Percentiles rank a stretch among this genome's conserved stretches.
phyloP scores from a whole-genome alignment of 768 basidiomycete genomes.

The Leccinellum rugosiceps region DNA sequence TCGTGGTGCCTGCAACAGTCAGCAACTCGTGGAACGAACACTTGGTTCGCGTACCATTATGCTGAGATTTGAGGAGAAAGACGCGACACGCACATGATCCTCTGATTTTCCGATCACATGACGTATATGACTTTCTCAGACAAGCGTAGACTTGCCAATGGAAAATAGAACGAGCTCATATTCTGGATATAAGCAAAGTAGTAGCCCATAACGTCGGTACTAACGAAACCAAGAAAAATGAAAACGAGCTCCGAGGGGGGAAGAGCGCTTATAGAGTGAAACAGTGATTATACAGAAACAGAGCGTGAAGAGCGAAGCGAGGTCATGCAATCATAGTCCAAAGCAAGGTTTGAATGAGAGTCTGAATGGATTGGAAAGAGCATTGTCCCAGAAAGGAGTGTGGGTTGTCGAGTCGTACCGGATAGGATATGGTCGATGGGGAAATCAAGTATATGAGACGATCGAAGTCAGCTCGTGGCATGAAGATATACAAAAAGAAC shows the following conservation, averaged over 20 bases:
- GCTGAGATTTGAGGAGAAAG: slow-evolving; percentile 1
- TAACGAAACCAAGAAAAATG: slow-evolving; percentile 23
- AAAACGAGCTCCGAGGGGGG: slow-evolving; percentile 9
- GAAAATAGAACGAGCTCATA: slow-evolving; percentile 20
- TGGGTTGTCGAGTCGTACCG: slow-evolving; percentile 13
- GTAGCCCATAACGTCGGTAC: slow-evolving; percentile 12
- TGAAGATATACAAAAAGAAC: slow-evolving; percentile 19
- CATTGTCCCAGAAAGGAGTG: slow-evolving; percentile 28
- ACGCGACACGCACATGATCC: background rate
- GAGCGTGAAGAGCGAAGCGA: slow-evolving; percentile 6
- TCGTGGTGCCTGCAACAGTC: slow-evolving; percentile 58
- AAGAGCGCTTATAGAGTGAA: slow-evolving; percentile 11
- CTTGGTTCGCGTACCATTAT: slow-evolving; percentile 19
- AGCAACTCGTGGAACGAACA: background rate
- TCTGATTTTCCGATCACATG: slow-evolving; percentile 23
- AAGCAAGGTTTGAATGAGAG: slow-evolving; percentile 19
- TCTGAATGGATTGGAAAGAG: slow-evolving; percentile 10
- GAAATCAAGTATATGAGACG: slow-evolving; percentile 21
- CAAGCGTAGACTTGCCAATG: background rate
- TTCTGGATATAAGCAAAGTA: slow-evolving; percentile 21
- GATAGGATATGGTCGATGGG: slow-evolving; percentile 14
- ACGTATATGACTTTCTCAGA: too few species aligned
- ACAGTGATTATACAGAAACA: slow-evolving; percentile 13
- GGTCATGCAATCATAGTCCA: slow-evolving; percentile 29
- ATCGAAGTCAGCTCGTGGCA: slow-evolving; percentile 14